phyloP scores from a whole-genome alignment of 352 stramenopile species.

The Globisporangium takayamanum region DNA sequence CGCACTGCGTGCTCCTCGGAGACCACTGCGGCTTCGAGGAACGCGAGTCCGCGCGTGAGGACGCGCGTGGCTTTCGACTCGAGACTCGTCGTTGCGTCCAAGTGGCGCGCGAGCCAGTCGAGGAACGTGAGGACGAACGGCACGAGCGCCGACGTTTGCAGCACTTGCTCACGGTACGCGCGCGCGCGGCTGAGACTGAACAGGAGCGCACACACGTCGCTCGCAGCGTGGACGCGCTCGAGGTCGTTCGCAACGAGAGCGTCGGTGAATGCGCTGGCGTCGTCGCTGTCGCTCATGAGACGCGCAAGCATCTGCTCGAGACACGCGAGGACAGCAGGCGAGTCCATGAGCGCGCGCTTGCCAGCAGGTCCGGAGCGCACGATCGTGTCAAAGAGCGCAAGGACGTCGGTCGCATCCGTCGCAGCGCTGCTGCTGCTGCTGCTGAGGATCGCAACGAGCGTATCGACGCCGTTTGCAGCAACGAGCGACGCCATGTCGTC shows the following conservation, averaged over 20 bases:
- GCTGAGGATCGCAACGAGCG: constrained; percentile 34
- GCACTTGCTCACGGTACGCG: constrained; percentile 36
- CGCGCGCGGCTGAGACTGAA: constrained; percentile 34
- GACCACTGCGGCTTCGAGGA: constrained; percentile 43
- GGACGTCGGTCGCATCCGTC: constrained; percentile 30
- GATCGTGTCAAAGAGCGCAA: constrained; percentile 64
- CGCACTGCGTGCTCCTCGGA: constrained; percentile 19
- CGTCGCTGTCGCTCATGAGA: constrained; percentile 12
- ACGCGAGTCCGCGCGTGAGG: constrained; percentile 32
- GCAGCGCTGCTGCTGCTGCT: constrained; percentile 11
- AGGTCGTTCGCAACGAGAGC: constrained; percentile 19
- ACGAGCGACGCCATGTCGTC: constrained; percentile 63
- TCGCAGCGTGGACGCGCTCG: constrained; percentile 40
- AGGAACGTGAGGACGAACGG: constrained; percentile 7
- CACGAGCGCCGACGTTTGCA: constrained; percentile 23
- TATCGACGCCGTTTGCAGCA: constrained; percentile 49
- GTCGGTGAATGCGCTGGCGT: constrained; percentile 15
- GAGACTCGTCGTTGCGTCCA: constrained; percentile 21
- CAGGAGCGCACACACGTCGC: constrained; percentile 44
- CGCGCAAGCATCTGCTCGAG: constrained; percentile 27
- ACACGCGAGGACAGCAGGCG: constrained; percentile 32
- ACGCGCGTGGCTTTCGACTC: constrained; percentile 30
- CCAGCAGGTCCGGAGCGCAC: constrained; percentile 36
- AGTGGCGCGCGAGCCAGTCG: constrained; percentile 41
- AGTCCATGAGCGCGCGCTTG: constrained; percentile 44